Conservation (phyloP, 257 asterid species). For the Ehretia macrophylla region DNA sequence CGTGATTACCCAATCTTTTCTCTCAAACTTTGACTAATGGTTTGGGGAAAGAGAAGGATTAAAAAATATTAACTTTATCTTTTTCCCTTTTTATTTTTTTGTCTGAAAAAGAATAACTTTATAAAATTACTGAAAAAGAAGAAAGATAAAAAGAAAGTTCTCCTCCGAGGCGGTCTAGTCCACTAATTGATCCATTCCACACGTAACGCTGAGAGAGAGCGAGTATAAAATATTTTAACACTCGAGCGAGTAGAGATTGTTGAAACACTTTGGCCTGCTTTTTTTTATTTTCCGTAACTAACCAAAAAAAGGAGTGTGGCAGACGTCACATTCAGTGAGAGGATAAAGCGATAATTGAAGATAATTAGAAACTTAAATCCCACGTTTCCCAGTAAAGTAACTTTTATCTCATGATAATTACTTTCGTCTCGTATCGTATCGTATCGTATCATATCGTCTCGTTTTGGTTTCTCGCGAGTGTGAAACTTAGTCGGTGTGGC, state of each 20-base stretch:
- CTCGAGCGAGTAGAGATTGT: not conserved
- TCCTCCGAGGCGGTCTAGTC: no score
- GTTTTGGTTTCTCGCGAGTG: not conserved
- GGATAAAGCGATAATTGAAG: not conserved
- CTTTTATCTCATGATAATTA: not conserved
- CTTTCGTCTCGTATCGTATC: not conserved
- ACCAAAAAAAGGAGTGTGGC: not conserved
- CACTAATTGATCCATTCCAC: not conserved
- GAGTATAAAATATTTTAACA: not conserved
- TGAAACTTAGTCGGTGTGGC: no score
- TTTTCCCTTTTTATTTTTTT: no score
- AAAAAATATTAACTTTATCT: no score
- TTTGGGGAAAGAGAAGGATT: no score
- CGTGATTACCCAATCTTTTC: no score
- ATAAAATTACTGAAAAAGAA: no score
- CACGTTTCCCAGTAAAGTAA: not conserved
- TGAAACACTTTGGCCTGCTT: not conserved
- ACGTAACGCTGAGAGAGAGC: not conserved
- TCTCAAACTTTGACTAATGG: no score
- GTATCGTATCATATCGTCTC: not conserved
- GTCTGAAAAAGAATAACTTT: no score
- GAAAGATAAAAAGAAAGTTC: no score
- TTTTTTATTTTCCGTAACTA: not conserved
- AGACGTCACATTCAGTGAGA: slow-evolving; percentile 1
- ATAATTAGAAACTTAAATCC: not conserved